Base-by-base conservation (phyloP, 108 stramenopile species). In the Skeletonema marinoi region DNA sequence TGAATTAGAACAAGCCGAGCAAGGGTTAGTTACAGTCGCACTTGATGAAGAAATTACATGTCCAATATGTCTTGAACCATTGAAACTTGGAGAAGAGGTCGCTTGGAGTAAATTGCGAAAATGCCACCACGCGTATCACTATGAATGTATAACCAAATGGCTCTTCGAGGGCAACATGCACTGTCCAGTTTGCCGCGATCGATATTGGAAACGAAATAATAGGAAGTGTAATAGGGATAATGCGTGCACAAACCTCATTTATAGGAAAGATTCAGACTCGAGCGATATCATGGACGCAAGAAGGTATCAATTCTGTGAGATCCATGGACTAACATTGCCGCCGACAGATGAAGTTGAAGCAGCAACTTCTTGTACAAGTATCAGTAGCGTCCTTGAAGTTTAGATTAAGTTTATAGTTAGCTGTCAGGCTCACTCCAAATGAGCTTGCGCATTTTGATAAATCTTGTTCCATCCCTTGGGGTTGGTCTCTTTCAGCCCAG, bases 401-500 rank as follows among this genome's bases (percentile, higher is more conserved):
- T n/a, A 46, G 3, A 16, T 46, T 3, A 42, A 46, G 4, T 16
- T 4, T 46, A n/a, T 46, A 46, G 14, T 46, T 46, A 46, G 44
- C 11, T 3, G 11, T 46, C 16, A 46, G 16, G 16, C 44, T 46
- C 44, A 46, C 16, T 46, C 44, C 44, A 46, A 46, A 3, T 46
- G 44, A 46, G 44, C 16, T 60, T 83, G 68, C 1, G 65, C 78
- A 38, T 69, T 71, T 41, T 71, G 56, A 42, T 61, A 65, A 11
- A 85, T 68, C 25, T 67, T 59, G 58, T 71, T 81, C 80, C 80
- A 85, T 13, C 61, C 66, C 69, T 66, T 81, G 61, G 80, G 80
- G 42, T 85, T 85, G 6, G 66, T 42, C 29, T 81, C 76, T 68
- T 85, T 81, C 35, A 85, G 33, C n/a, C 75, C 71, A 66, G 76